Base-by-base conservation (phyloP, 345 rosid genomes). In the Pseudoturritis turrita region DNA sequence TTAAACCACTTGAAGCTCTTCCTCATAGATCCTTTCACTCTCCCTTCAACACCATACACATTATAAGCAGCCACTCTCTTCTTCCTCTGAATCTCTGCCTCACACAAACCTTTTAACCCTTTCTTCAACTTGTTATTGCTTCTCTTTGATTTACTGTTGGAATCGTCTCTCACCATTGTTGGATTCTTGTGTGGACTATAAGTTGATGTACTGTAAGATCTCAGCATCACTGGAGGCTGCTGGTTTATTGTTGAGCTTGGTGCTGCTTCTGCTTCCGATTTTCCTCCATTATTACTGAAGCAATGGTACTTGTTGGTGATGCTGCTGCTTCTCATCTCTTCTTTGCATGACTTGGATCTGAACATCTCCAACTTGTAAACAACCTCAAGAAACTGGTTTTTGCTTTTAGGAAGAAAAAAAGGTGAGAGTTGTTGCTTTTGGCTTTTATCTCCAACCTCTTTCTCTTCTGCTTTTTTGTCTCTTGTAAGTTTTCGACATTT, bases 1-100 rank as follows among this genome's bases (percentile, higher is more conserved):
- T 91, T 94, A 81, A 94, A 81, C 98, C 98, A 89, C 75, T 87
- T 84, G 29, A 91, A 80, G 75, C 97, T 91, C 76, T 91, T 94
- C 79, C 78, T 89, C 4, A 94, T 28, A 59, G 98, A 88, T 18
- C 87, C 96, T 57, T 89, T 94, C 85, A 89, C 82, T 73, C 83
- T 94, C 10, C 92, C 92, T 75, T 94, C 92, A 41, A 88, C 85
- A 9, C 86, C 50, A 71, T 94, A 89, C 10, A 78, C 91, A 69
- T 88, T 91, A 84, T 94, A 91, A 65, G 86, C 46, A 19, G 89
- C 96, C 65, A 94, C 96, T 83, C 96, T 86, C 71, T 80, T 89
- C 79, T 88, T 94, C 90, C 97, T 91, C 77, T 89, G 93, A 54
- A 88, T 47, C 79, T 94, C 98, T 35, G 92, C 91, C 56, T 94